Evolutionary conservation across 2,329 filamentous ascomycete genomes (phyloP).

Genomic region (Colletotrichum musicola): DNA sequence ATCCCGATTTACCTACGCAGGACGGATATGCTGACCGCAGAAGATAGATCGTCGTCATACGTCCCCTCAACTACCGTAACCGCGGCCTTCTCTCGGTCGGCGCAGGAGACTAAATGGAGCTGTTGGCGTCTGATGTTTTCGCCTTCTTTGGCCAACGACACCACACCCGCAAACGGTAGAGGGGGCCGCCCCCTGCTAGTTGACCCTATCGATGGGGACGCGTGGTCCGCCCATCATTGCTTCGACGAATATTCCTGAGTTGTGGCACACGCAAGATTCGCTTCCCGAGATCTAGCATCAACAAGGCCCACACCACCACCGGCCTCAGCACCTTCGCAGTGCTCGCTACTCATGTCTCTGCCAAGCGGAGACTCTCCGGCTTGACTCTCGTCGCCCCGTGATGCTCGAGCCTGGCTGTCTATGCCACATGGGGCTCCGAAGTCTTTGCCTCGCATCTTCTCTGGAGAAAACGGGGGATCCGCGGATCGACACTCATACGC

Average conservation of each 20-base stretch:
- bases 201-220: not conserved
- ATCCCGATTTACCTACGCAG: slow-evolving; percentile 10
- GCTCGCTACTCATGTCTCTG: not conserved
- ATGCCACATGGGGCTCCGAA: slow-evolving; percentile 1
- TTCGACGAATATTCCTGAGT: not conserved
- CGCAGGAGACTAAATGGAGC: slow-evolving; percentile 8
- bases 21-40: no score
- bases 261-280: slow-evolving; percentile 18
- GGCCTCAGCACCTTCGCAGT: not conserved
- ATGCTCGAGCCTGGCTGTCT: slow-evolving; percentile 6
- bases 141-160: not conserved
- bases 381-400: not conserved
- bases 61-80: not conserved
- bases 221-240: not conserved
- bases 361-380: not conserved
- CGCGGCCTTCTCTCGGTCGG: slow-evolving; percentile 15
- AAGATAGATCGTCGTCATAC: not conserved
- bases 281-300: slow-evolving; percentile 23
- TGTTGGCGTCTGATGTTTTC: slow-evolving; percentile 33
- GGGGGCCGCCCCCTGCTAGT: not conserved
- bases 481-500: not conserved
- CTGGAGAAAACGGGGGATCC: not conserved
- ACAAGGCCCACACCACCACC: not conserved
- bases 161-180: not conserved
- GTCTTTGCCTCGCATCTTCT: not conserved